A percentile compares a stretch with the other conserved stretches of the same genome.
phyloP scores from a whole-genome alignment of 495 filamentous ascomycete genomes.

The Aspergillus sparsus region DNA sequence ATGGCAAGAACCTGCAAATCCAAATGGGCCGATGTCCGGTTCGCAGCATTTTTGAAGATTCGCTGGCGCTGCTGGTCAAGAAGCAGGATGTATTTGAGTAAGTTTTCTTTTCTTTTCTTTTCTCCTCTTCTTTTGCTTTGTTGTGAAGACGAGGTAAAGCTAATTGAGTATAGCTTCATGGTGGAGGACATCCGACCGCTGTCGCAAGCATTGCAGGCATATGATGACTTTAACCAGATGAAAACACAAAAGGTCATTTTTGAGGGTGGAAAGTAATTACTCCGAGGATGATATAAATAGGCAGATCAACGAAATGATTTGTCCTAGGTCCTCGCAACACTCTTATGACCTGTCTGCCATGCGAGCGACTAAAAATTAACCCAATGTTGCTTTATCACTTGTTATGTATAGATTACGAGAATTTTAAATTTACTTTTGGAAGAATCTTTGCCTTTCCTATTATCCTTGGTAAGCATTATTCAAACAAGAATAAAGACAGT shows the following conservation, averaged over 20 bases:
- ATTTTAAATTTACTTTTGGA: no score
- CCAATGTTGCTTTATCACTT: no score
- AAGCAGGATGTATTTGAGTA: constrained; percentile 38
- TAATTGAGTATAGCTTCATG: constrained; percentile 37
- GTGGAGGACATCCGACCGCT: constrained; percentile 39
- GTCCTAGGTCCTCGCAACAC: background rate
- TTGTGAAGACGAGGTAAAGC: constrained; percentile 1
- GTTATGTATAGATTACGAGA: no score
- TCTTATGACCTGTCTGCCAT: no score
- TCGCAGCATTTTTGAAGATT: constrained; percentile 32
- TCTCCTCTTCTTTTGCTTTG: background rate
- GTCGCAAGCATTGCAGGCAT: constrained; percentile 38
- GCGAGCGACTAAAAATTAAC: no score
- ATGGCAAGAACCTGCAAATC: constrained; percentile 82
- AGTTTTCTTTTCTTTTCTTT: constrained; percentile 8
- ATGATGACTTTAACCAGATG: constrained; percentile 42
- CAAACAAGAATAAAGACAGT: no score
- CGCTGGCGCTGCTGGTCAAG: constrained; percentile 14
- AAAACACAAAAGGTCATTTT: constrained; percentile 41
- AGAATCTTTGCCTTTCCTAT: no score
- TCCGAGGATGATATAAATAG: background rate
- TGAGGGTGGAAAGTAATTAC: constrained; percentile 33
- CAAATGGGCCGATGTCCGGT: constrained; percentile 95
- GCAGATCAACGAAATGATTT: background rate
- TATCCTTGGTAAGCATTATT: no score